Percentiles rank a stretch among this genome's conserved stretches.
Evolutionary conservation across 2,329 filamentous ascomycete species (phyloP).

Genomic region (Mycocentrospora acerina): DNA sequence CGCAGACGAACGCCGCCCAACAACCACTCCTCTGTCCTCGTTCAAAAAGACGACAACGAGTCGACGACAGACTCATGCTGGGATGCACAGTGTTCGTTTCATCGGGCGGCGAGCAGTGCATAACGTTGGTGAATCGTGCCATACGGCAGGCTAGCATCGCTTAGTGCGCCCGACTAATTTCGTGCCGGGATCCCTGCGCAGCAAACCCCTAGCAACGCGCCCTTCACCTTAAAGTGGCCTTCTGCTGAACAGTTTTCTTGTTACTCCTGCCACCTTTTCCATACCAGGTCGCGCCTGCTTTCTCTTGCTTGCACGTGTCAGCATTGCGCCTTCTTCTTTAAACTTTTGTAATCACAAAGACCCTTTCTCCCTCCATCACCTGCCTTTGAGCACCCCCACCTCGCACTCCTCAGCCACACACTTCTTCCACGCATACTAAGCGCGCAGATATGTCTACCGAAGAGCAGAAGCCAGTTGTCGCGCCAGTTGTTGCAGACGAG

Average conservation of each 20-base stretch:
- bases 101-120: slow-evolving; percentile 24
- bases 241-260: slow-evolving; percentile 26
- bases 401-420: slow-evolving; percentile 10
- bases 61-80: slow-evolving; percentile 9
- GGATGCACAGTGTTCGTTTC: slow-evolving; percentile 34
- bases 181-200: slow-evolving; percentile 33
- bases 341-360: slow-evolving; percentile 37
- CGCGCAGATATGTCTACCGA: slow-evolving; percentile 66
- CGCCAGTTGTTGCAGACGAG: slow-evolving; percentile 25
- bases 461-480: slow-evolving; percentile 68
- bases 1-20: slow-evolving; percentile 7
- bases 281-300: slow-evolving; percentile 32
- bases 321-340: slow-evolving; percentile 33
- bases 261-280: slow-evolving; percentile 33
- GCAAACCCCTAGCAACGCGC: slow-evolving; percentile 39
- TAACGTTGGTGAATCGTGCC: slow-evolving; percentile 33
- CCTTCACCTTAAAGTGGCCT: slow-evolving; percentile 38
- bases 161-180: slow-evolving; percentile 37
- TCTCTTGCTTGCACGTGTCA: slow-evolving; percentile 29
- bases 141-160: slow-evolving; percentile 32
- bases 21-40: background rate
- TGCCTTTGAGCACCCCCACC: slow-evolving; percentile 4
- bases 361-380: slow-evolving; percentile 19
- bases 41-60: slow-evolving; percentile 1
- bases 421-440: slow-evolving; percentile 8